Conservation (phyloP, 345 rosid genomes). For the Eucalyptus sp. region DNA sequence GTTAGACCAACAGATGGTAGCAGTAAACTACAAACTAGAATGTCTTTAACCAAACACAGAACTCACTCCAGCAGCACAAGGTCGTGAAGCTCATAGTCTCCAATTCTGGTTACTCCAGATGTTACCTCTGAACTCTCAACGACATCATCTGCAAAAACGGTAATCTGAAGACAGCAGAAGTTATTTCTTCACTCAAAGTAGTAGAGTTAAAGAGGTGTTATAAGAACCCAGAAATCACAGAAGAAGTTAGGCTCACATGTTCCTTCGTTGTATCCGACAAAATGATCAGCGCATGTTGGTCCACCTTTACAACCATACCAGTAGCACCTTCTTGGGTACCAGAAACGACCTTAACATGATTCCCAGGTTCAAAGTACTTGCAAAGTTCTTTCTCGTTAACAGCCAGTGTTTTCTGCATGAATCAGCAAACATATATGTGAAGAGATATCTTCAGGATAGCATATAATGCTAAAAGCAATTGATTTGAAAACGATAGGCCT, state of each 20-base stretch:
- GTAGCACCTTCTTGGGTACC: conserved; percentile 94
- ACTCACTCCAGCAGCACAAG: conserved; percentile 90
- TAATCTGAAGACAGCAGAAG: conserved; percentile 39
- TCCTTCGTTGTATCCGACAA: conserved; percentile 91
- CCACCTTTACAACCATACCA: conserved; percentile 98
- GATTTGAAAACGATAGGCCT: neutral
- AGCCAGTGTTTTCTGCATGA: conserved; percentile 68
- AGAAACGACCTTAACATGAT: conserved; percentile 91
- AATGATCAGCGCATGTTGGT: conserved; percentile 84
- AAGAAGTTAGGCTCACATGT: conserved; percentile 35
- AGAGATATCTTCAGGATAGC: neutral
- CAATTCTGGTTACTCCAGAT: conserved; percentile 75
- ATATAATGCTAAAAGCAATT: neutral
- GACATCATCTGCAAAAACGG: conserved; percentile 92
- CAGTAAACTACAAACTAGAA: neutral
- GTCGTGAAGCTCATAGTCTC: conserved; percentile 94
- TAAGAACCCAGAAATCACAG: neutral
- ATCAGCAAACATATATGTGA: neutral
- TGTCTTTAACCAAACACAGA: neutral
- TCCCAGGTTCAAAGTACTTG: conserved; percentile 95
- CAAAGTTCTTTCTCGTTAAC: conserved; percentile 82
- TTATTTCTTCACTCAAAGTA: neutral
- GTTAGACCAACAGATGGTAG: neutral
- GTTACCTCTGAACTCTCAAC: conserved; percentile 97
- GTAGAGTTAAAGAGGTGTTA: neutral